Base-by-base conservation (phyloP, 2,329 filamentous ascomycete genomes). In the Fusarium compactum region DNA sequence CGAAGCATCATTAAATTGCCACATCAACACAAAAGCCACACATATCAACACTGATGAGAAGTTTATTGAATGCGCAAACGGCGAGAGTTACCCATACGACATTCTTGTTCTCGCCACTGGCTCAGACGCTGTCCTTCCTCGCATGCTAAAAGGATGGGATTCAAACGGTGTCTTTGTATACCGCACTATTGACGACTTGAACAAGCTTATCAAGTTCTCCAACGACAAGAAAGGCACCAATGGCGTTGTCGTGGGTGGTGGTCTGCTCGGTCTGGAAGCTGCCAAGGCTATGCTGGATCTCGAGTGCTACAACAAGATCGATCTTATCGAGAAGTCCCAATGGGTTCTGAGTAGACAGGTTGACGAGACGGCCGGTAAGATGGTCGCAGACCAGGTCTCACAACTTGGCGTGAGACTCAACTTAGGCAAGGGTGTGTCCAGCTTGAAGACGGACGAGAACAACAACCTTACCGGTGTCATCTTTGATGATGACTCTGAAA, bases 241-340 rank as follows among this genome's bases (percentile, higher is more conserved):
- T 4, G 94, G 92, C 1, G 87, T 90, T 7, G 93, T 96, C 0
- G 92, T 97, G 6, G 94, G 94, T 25, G 94, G 94, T 55, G 94
- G 94, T 1, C 80, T 98, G 25, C 85, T 97, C 0, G 94, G 94
- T 1, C 86, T 98, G 1, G 94, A 97, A 81, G 94, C 94, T 4
- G 94, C 93, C 34, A 96, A 97, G 75, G 94, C 94, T 3, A 94
- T 97, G 92, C 91, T 95, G 83, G 94, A 97, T 76, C 83, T 97
- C 11, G 86, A 92, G 72, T 87, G 90, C 54, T 97, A 92, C 76
- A 84, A 86, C 15, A 88, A 89, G 61, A 91, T 97, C 54, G 92
- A 90, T 71, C 83, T 97, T 11, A 89, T 97, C 54, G 95, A 97
- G 79, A 86, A 93, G 55, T 95, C 94, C 76, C 82, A 87, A 72